These are phyloP conservation scores for Arthrobotrys sphaeroides DNA, from an alignment of 2,329 filamentous ascomycete genomes.

Conservation along the genomic window DNA sequence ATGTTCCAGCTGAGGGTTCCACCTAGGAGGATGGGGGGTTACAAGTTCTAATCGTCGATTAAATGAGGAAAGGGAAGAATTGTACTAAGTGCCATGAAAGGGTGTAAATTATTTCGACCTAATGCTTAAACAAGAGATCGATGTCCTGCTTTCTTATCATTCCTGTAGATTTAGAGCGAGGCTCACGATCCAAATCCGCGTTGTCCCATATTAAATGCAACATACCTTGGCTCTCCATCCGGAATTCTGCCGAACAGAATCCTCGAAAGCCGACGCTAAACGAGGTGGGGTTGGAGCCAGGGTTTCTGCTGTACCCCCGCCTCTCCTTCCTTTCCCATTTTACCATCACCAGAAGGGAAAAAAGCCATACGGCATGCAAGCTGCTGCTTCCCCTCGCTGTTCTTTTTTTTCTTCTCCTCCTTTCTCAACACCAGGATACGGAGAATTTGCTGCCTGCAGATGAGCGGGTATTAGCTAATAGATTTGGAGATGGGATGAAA, in stretches of 20 bases:
- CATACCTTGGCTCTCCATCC: neutral
- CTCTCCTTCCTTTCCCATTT: conserved; percentile 9
- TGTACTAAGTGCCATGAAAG: too few relatives aligned
- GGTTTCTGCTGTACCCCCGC: neutral
- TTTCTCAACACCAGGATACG: conserved; percentile 15
- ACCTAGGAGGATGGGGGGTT: conserved; percentile 40
- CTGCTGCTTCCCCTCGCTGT: neutral
- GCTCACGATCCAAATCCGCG: neutral
- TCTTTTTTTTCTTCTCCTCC: neutral
- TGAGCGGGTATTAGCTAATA: conserved; percentile 54
- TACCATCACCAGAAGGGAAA: neutral
- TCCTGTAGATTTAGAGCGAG: too few relatives aligned
- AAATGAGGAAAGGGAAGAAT: neutral
- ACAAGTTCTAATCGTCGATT: conserved; percentile 5
- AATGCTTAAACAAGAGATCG: neutral
- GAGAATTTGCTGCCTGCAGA: conserved; percentile 20
- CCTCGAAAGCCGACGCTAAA: conserved; percentile 8
- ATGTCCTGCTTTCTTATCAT: too few relatives aligned
- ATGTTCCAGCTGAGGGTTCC: conserved; percentile 49
- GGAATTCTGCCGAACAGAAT: conserved; percentile 1
- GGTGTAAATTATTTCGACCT: neutral
- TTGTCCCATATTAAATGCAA: conserved; percentile 9
- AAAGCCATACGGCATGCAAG: conserved; percentile 2
- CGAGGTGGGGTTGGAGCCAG: neutral
- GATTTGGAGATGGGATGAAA: conserved; percentile 53